These are phyloP conservation scores for Jackrogersella minutella DNA, from an alignment of 495 filamentous ascomycete species.

Conservation along the genomic window DNA sequence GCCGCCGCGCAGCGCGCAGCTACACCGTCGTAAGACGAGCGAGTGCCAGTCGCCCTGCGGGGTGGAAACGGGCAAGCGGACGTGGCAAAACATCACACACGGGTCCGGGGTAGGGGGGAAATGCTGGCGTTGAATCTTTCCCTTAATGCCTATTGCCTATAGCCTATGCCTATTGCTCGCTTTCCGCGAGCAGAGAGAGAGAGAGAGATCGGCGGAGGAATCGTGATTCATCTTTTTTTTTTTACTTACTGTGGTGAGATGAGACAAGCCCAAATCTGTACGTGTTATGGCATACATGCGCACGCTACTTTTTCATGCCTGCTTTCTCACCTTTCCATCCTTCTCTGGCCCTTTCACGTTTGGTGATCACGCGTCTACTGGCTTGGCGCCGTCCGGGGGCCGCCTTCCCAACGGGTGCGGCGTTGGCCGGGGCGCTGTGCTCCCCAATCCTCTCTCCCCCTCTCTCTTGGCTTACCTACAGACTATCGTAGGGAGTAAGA, in stretches of 20 bases:
- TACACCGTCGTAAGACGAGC: slow-evolving; percentile 22
- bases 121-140: slow-evolving; percentile 16
- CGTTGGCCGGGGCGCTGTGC: slow-evolving; percentile 2
- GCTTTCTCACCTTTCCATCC: background rate
- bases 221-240: slow-evolving; percentile 18
- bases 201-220: slow-evolving; percentile 20
- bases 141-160: background rate
- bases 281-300: background rate
- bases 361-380: slow-evolving; percentile 5
- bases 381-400: background rate
- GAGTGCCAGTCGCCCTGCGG: background rate
- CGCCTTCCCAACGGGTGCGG: slow-evolving; percentile 18
- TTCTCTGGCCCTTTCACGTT: background rate
- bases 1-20: slow-evolving; percentile 2
- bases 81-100: slow-evolving; percentile 17
- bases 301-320: background rate
- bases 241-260: no score
- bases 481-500: background rate
- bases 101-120: background rate
- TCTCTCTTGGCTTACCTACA: no score
- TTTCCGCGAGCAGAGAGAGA: slow-evolving; percentile 15
- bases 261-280: slow-evolving; percentile 10
- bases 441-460: background rate
- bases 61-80: background rate
- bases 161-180: background rate